A percentile compares a stretch with the other conserved stretches of the same genome.
These are phyloP conservation scores for Coprinopsis marcescibilis DNA, from an alignment of 768 basidiomycete genomes.

Conservation along the genomic window DNA sequence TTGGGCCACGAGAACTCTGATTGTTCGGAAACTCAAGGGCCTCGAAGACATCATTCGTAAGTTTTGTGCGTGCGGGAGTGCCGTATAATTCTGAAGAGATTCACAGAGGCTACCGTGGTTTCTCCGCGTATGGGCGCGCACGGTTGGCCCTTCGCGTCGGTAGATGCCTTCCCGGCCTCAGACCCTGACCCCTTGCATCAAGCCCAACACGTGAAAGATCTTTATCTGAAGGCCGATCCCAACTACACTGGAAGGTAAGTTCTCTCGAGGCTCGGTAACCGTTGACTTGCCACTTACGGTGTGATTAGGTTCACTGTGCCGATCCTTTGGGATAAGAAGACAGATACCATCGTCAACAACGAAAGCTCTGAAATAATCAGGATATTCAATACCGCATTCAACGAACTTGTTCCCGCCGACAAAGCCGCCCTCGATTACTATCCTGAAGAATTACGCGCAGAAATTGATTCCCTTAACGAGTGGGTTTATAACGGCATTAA, in stretches of 20 bases:
- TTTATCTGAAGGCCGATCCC: conserved; percentile 75
- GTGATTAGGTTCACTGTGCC: conserved; percentile 74
- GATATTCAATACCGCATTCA: conserved; percentile 84
- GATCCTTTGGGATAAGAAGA: conserved; percentile 89
- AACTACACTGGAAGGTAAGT: conserved; percentile 61
- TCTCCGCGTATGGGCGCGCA: conserved; percentile 79
- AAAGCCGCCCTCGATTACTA: conserved; percentile 70
- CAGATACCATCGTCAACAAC: conserved; percentile 87
- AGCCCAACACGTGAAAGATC: conserved; percentile 69
- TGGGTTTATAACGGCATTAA: conserved; percentile 87
- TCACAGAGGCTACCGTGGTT: conserved; percentile 68
- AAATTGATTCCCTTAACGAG: conserved; percentile 81
- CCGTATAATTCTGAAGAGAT: conserved; percentile 5
- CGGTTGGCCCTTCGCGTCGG: conserved; percentile 85
- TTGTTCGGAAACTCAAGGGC: conserved; percentile 87
- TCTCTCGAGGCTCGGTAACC: neutral
- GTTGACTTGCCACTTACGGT: neutral
- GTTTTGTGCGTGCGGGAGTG: conserved; percentile 20
- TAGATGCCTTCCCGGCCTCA: conserved; percentile 63
- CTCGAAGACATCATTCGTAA: conserved; percentile 77
- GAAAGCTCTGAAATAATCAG: conserved; percentile 95
- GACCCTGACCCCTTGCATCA: conserved; percentile 71
- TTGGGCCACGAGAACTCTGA: conserved; percentile 91
- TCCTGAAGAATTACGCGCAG: conserved; percentile 58
- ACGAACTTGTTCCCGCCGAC: conserved; percentile 61